Base-by-base conservation (phyloP, 1,284 basidiomycete species). In the Microbotryum silenes-acaulis region DNA sequence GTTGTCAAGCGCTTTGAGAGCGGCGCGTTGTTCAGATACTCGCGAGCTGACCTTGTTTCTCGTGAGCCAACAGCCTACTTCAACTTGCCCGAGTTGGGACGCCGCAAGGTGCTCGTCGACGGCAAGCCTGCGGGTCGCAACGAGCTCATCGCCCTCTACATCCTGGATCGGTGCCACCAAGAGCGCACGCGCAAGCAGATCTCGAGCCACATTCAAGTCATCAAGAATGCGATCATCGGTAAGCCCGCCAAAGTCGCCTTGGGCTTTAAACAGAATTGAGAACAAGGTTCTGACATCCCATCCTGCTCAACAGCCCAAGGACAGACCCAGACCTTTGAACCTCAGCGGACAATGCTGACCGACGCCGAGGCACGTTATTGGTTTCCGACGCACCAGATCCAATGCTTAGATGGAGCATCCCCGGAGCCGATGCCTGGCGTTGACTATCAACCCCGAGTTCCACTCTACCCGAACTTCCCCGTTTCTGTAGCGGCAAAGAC, bases 51-150 rank as follows among this genome's bases (percentile, higher is more conserved):
- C 18, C 3, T 20, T 7, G 44, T 48, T 47, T 21, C 27, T 59
- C 46, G 20, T 42, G 6, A 20, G 3, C 14, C 46, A n/a, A 9
- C 62, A 76, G 78, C 77, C 23, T 72, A 78, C 44, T 72, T 72
- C 6, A 67, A 77, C 21, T 74, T 79, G 10, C 78, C 78, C 56
- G 76, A 76, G 62, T 74, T 78, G 20, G 77, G 77, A 7, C 72
- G 77, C n/a, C 75, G 75, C 59, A 80, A 80, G 68, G 73, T 80
- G 58, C 70, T 78, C 52, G 77, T 80, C 54, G 73, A 77, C 60
- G 77, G 77, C 49, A 79, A 79, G 67, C 74, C 78, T 2, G 78
- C 77, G 54, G 79, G 79, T 0, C 75, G 79, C n/a, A 80, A 80
- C 70, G 79, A 80, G 69, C 75, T 80, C 51, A 79, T 80, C 65